Base-by-base conservation (phyloP, 148 eudicot species). In the Rhododendron ferrugineum region DNA sequence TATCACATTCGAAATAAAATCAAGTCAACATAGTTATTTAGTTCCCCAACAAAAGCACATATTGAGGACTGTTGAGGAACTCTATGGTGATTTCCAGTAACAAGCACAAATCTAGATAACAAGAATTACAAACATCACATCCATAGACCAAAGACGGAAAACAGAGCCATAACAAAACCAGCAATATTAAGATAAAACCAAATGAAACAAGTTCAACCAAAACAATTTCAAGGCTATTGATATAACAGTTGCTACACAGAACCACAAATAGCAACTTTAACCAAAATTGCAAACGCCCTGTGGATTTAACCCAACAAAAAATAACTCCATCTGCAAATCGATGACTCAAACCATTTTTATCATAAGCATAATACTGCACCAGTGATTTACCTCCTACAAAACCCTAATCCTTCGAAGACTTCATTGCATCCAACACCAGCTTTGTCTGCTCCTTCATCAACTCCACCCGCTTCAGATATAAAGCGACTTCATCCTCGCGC, bases 401-500 rank as follows among this genome's bases (percentile, higher is more conserved):
- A 77, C 1, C 22, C 34, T 52, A 74, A 0, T 66, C 47, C 4
- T 85, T 30, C 13, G 75, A n/a, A 5, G 88, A 70, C 49, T 87
- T 87, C 88, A 85, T 76, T 2, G 88, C 85, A 52, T 87, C 80
- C 54, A 83, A 30, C 18, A 81, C 52, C 85, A 78, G 42, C 64
- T 78, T 68, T 47, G 88, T 58, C 79, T 83, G 83, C 76, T 90
- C 90, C 20, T 15, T 80, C 40, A 90, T 22, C 84, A 88, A 49
- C 7, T 77, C 86, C 15, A 86, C 13, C 86, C 84, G 84, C 28
- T 52, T 52, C 3, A 85, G 14, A 36, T 4, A 80, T 30, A 90
- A 26, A 5, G 86, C 88, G 14, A 34, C 56, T 75, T 90, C 92
- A 4, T 80, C 88, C 11, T 72, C 10, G 28, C 36, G 46, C 56